Conservation (phyloP, 768 basidiomycete species). For the Agrocybe chaxingu region DNA sequence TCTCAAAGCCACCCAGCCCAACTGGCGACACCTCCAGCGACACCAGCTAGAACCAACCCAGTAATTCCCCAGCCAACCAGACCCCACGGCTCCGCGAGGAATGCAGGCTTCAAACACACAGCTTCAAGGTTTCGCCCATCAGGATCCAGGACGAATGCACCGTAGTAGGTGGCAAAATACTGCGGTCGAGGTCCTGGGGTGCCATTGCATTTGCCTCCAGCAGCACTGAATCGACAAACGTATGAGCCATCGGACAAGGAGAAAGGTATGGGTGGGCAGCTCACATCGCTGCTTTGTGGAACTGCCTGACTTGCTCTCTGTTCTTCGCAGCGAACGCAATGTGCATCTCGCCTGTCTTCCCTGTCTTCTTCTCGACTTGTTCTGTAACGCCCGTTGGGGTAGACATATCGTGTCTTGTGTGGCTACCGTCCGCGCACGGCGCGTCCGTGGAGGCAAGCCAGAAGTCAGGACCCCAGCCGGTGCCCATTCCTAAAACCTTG, state of each 20-base stretch:
- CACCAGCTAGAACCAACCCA: slow-evolving; percentile 1
- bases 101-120: slow-evolving; percentile 18
- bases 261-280: not conserved
- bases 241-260: not conserved
- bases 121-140: slow-evolving; percentile 27
- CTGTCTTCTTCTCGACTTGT: not conserved
- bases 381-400: not conserved
- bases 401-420: slow-evolving; percentile 1
- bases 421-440: slow-evolving; percentile 2
- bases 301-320: slow-evolving; percentile 19
- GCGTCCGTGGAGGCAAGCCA: slow-evolving; percentile 14
- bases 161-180: slow-evolving; percentile 22
- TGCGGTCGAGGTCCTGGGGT: slow-evolving; percentile 22
- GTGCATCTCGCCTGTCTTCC: slow-evolving; percentile 15
- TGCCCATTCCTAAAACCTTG: slow-evolving; percentile 17
- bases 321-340: slow-evolving; percentile 21
- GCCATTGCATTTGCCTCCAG: slow-evolving; percentile 23
- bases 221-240: slow-evolving; percentile 9
- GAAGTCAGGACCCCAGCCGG: slow-evolving; percentile 16
- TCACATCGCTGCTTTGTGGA: slow-evolving; percentile 24
- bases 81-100: slow-evolving; percentile 17
- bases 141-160: slow-evolving; percentile 22
- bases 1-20: slow-evolving; percentile 10
- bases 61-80: slow-evolving; percentile 9
- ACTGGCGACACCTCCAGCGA: slow-evolving; percentile 5